These are phyloP conservation scores for Phytophthora pistaciae DNA, from an alignment of 352 stramenopile genomes.

Conservation along the genomic window DNA sequence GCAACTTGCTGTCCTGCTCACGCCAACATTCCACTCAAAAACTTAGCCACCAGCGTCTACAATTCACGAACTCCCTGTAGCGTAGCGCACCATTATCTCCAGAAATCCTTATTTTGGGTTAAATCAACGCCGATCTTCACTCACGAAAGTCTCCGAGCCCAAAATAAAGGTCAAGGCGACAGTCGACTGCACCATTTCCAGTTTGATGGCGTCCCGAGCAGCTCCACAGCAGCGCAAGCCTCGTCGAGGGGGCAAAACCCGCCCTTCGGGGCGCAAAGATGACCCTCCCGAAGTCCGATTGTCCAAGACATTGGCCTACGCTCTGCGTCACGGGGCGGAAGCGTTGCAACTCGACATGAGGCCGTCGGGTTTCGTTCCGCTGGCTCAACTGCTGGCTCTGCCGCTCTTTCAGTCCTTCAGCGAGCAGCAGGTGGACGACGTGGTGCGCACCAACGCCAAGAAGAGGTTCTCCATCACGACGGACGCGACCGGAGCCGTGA, in stretches of 20 bases:
- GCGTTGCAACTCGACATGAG: constrained; percentile 78
- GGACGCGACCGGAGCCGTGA: constrained; percentile 41
- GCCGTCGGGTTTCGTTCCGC: constrained; percentile 70
- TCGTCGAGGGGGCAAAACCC: constrained; percentile 27
- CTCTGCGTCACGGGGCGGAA: constrained; percentile 76
- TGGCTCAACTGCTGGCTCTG: constrained; percentile 59
- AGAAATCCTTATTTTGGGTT: not conserved
- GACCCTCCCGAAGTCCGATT: constrained; percentile 70
- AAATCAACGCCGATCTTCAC: constrained; percentile 3
- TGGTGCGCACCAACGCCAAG: constrained; percentile 77
- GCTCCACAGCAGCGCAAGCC: constrained; percentile 11
- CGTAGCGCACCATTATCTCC: not conserved
- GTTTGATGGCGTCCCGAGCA: constrained; percentile 20
- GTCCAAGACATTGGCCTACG: constrained; percentile 83
- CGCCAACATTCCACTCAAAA: not conserved
- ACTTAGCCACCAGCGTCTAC: not conserved
- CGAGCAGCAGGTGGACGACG: constrained; percentile 65
- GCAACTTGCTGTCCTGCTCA: constrained; percentile 72
- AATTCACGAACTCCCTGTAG: not conserved
- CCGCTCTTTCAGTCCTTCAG: constrained; percentile 64
- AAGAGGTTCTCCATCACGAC: constrained; percentile 80
- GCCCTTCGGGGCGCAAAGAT: constrained; percentile 35
- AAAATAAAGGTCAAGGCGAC: not conserved
- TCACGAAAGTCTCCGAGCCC: constrained; percentile 15
- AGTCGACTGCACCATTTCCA: constrained; percentile 2